Evolutionary conservation across 2,329 filamentous ascomycete genomes (phyloP), one percentile per base, ranked within the genome.

Genomic region (Neospermospora avenae): DNA sequence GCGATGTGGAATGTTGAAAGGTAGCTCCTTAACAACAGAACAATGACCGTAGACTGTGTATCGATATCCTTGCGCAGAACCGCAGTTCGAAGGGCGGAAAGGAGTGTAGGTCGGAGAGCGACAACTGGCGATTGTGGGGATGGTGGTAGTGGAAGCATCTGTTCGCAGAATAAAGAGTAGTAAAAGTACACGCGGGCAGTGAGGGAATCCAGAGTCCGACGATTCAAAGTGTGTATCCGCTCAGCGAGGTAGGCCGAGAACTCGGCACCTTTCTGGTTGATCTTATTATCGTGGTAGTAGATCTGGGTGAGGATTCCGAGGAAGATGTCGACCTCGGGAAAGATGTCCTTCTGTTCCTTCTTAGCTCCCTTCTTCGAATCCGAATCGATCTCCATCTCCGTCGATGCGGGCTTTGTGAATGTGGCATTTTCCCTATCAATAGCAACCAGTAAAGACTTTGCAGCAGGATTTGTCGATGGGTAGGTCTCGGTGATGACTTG

Each of bases 171-270:
- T 69, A 98, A 82, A 24, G 91, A 91, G 78, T 91, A 96, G 81
- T 99, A 99, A 78, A 97, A 98, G 82, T 97, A 99, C 65, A 93
- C 92, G 77, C 96, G 96, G 66, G 93, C 92, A 61, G 93, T 90
- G 61, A 99, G 85, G 53, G 93, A 92, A 76, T 99, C 95, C 64
- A 99, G 80, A 24, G 95, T 98, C 69, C 95, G 88, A 64, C 95
- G 89, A 80, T 99, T 99, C 73, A 96, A 82, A 56, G 86, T 83
- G 71, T 96, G 91, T 74, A 98, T 88, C 73, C 89, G 88, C 72
- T 93, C 90, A 55, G 92, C 86, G 57, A 99, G 82, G 69, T 86
- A 85, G 67, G 85, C 85, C 31, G 95, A 98, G 77, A 98, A 96
- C 62, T 90, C 83, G 65, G 87, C 87, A 57, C 95, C 95, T 64